Evolutionary conservation across 108 stramenopile genomes (phyloP).

Genomic region (Skeletonema potamos): DNA sequence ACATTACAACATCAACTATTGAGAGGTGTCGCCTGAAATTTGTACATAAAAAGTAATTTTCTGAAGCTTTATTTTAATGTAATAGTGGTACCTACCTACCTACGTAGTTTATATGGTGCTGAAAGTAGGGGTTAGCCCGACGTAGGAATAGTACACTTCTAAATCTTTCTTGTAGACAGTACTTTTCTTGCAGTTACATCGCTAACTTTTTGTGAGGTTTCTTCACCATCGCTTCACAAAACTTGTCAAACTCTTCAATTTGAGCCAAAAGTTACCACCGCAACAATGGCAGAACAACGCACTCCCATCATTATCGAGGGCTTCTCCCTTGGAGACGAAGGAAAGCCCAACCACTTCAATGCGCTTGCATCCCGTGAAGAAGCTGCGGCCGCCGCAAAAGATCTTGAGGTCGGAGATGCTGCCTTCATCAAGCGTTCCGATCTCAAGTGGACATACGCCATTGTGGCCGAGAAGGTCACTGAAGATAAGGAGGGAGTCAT

Average conservation of each 20-base stretch:
- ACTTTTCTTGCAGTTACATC: background rate
- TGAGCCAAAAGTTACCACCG: background rate
- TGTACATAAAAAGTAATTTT: too few species aligned
- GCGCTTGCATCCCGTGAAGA: slow-evolving; percentile 30
- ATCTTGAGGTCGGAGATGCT: slow-evolving; percentile 24
- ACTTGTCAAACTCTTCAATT: too few species aligned
- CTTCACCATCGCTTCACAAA: too few species aligned
- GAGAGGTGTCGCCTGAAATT: too few species aligned
- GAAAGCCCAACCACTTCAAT: slow-evolving; percentile 28
- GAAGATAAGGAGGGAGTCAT: background rate
- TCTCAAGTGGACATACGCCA: slow-evolving; percentile 42
- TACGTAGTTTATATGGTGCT: too few species aligned
- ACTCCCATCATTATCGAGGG: slow-evolving; percentile 5
- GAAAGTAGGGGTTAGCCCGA: too few species aligned
- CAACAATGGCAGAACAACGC: slow-evolving; percentile 24
- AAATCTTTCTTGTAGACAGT: background rate
- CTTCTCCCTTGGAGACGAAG: slow-evolving; percentile 30
- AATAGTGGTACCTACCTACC: too few species aligned
- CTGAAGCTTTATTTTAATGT: too few species aligned
- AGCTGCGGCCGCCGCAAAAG: slow-evolving; percentile 16
- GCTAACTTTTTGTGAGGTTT: background rate
- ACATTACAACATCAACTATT: too few species aligned
- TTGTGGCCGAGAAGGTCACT: slow-evolving; percentile 21
- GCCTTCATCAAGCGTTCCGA: slow-evolving; percentile 47
- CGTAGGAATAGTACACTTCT: background rate